Percentiles rank a stretch among this genome's conserved stretches.
These are phyloP conservation scores for Paecilomyces fulvus DNA, from an alignment of 2,329 filamentous ascomycete genomes.

Conservation along the genomic window DNA sequence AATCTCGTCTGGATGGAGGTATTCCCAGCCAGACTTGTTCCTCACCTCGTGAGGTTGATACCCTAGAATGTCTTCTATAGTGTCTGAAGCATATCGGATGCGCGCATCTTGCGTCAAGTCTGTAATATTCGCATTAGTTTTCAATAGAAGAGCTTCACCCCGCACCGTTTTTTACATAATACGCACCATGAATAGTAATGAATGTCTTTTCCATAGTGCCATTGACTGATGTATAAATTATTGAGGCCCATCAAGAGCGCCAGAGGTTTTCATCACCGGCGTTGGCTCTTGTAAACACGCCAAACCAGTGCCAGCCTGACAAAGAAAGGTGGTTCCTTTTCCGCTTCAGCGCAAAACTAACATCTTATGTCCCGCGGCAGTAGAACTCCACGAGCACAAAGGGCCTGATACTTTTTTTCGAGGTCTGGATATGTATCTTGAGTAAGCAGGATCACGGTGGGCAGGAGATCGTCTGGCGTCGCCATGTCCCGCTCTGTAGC, in stretches of 20 bases:
- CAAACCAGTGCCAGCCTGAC: background rate
- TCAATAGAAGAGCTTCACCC: background rate
- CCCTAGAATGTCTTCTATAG: slow-evolving; percentile 73
- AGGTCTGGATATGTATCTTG: background rate
- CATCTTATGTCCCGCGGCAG: background rate
- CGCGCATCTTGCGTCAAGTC: slow-evolving; percentile 68
- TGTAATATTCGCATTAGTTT: slow-evolving; percentile 28
- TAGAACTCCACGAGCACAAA: background rate
- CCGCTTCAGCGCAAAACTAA: background rate
- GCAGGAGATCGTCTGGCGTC: background rate
- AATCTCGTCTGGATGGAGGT: slow-evolving; percentile 75
- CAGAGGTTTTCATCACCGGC: background rate
- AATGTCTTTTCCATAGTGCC: slow-evolving; percentile 3
- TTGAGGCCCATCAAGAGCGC: background rate
- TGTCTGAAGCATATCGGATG: slow-evolving; percentile 76
- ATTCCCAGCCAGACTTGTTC: slow-evolving; percentile 72
- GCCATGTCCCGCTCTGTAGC: background rate
- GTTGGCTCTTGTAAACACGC: background rate
- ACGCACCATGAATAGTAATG: slow-evolving; percentile 6
- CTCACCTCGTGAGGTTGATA: slow-evolving; percentile 68
- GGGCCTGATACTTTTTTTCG: background rate
- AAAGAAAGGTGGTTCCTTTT: background rate
- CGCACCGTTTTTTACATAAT: background rate
- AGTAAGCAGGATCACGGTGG: background rate
- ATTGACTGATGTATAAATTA: background rate